These are phyloP conservation scores for Vigna nakashimae DNA, from an alignment of 306 rosid genomes.

Conservation along the genomic window DNA sequence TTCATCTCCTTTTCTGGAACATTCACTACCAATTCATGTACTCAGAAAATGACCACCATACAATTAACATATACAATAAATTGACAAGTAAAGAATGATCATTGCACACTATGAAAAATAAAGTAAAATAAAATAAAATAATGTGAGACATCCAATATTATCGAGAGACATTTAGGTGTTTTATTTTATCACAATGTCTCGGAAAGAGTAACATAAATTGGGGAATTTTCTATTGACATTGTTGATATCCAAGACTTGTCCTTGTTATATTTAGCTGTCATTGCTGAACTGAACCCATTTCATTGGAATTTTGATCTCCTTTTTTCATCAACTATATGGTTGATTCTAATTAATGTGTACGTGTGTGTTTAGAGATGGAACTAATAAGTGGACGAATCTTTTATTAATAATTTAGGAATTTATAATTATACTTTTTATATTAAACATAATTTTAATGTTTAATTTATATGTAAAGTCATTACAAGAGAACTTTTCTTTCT, in stretches of 20 bases:
- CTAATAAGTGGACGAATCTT: too few relatives aligned
- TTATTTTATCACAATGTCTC: conserved; percentile 5
- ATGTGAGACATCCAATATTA: not conserved
- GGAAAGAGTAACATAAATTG: not conserved
- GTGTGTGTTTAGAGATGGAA: not conserved
- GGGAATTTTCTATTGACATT: not conserved
- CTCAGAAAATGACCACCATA: conserved; percentile 6
- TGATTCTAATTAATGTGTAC: not conserved
- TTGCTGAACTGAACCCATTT: not conserved
- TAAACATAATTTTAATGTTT: too few relatives aligned
- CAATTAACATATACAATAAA: not conserved
- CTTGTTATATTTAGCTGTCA: not conserved
- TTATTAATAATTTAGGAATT: too few relatives aligned
- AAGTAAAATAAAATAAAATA: not conserved
- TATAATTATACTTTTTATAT: too few relatives aligned
- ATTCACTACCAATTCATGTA: not conserved
- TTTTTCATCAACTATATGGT: not conserved
- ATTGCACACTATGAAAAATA: not conserved
- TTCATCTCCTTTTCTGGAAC: not conserved
- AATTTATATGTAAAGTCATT: too few relatives aligned
- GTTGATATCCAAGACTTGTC: not conserved
- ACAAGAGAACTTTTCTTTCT: too few relatives aligned
- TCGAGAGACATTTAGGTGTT: not conserved
- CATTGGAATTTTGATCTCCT: not conserved
- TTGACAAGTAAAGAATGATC: not conserved